Percentiles rank a stretch among this genome's conserved stretches.
These are phyloP conservation scores for Phialocephala subalpina DNA, from an alignment of 2,329 filamentous ascomycete genomes.

Conservation along the genomic window DNA sequence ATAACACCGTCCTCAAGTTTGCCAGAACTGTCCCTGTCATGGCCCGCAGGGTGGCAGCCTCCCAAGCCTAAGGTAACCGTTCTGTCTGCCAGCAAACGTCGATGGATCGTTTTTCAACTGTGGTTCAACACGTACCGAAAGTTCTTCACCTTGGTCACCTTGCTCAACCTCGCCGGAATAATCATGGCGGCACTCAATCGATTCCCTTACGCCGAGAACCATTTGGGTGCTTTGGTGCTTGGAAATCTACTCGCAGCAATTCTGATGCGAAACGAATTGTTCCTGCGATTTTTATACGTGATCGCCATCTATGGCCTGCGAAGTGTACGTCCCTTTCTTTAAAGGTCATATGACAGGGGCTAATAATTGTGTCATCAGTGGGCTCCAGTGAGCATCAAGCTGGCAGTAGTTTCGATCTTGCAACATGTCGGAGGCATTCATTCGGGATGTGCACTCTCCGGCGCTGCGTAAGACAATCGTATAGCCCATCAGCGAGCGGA, in stretches of 20 bases:
- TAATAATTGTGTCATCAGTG: slow-evolving; percentile 41
- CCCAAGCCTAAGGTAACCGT: not conserved
- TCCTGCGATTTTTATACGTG: slow-evolving; percentile 47
- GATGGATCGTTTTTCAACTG: slow-evolving; percentile 47
- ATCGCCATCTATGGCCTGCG: slow-evolving; percentile 49
- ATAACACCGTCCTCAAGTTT: slow-evolving; percentile 43
- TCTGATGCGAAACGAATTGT: slow-evolving; percentile 51
- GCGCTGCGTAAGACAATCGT: slow-evolving; percentile 44
- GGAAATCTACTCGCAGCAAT: slow-evolving; percentile 50
- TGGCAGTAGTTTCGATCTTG: slow-evolving; percentile 47
- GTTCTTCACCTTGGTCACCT: slow-evolving; percentile 49
- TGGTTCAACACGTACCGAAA: slow-evolving; percentile 53
- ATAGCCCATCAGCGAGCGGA: not conserved
- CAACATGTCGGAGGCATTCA: slow-evolving; percentile 53
- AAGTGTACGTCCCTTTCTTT: slow-evolving; percentile 41
- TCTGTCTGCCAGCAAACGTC: slow-evolving; percentile 22
- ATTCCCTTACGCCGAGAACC: slow-evolving; percentile 49
- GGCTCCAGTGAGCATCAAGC: slow-evolving; percentile 48
- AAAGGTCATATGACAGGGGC: not conserved
- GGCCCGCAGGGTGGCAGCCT: slow-evolving; percentile 29
- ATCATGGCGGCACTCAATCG: slow-evolving; percentile 44
- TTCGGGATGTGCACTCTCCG: slow-evolving; percentile 50
- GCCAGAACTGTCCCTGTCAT: slow-evolving; percentile 39
- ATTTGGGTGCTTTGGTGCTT: slow-evolving; percentile 49
- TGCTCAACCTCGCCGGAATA: slow-evolving; percentile 48